Evolutionary conservation across 2,329 filamentous ascomycete genomes (phyloP), one percentile per base, ranked within the genome.

Genomic region (Incumbomyces delicatus): DNA sequence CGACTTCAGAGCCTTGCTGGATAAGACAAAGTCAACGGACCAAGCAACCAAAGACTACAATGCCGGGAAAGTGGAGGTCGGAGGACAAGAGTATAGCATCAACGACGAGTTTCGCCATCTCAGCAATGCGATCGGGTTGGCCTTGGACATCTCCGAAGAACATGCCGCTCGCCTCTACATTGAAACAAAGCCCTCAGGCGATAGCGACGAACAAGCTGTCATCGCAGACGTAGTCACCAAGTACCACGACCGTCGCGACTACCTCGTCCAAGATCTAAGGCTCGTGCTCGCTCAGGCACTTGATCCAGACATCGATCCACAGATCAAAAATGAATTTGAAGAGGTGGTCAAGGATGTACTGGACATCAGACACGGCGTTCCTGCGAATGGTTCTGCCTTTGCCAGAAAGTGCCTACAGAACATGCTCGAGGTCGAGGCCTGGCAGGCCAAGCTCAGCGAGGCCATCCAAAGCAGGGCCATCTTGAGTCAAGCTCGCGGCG

Each of bases 41-140:
- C 73, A 76, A 53, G 53, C 53, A 8, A 48, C 49, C 22, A 54
- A 54, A 8, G 42, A 43, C 14, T 55, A 53, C 38, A 36, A 42
- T 42, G 46, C 56, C 92, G 88, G 86, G 48, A 89, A 85, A 62
- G 73, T 96, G 56, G 78, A 71, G 30, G 68, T 95, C 49, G 77
- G 78, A 56, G 83, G 81, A 52, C 75, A 78, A 30, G 79, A 89
- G 58, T 96, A 87, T 64, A 71, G 75, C 17, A 72, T 98, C 68
- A 95, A 94, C 66, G 77, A 85, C 47, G 81, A 87, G 52, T 96
- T 98, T 66, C 81, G 90, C 60, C 83, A 95, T 64, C 80, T 83
- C 56, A 78, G 81, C 18, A 73, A 94, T 29, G 78, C 87, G 57
- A 73, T 98, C 32, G 85, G 90, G 46, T 89, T 96, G 64, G 86